Conservation (phyloP, 2,329 filamentous ascomycete species). For the Cladosporium sp. region DNA sequence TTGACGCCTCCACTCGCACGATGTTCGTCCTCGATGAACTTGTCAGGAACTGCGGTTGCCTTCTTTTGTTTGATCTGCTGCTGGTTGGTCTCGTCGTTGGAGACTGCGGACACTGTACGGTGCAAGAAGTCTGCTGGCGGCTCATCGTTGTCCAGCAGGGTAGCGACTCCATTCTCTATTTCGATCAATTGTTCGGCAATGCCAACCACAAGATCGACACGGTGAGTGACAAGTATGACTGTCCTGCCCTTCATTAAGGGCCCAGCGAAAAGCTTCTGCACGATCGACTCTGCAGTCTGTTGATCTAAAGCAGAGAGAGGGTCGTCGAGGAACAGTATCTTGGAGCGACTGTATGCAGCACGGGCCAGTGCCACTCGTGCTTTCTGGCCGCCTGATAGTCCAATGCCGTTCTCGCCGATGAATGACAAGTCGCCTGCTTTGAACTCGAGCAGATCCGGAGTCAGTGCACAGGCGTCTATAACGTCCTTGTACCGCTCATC, state of each 20-base stretch:
- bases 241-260: constrained; percentile 51
- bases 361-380: constrained; percentile 47
- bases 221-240: constrained; percentile 60
- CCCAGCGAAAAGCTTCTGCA: constrained; percentile 54
- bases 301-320: constrained; percentile 49
- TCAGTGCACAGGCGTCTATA: constrained; percentile 59
- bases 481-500: constrained; percentile 65
- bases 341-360: constrained; percentile 43
- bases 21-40: constrained; percentile 76
- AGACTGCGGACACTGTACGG: constrained; percentile 15
- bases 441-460: constrained; percentile 59
- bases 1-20: constrained; percentile 72
- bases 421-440: constrained; percentile 59
- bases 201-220: constrained; percentile 66
- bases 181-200: constrained; percentile 71
- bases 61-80: constrained; percentile 32
- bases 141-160: constrained; percentile 22
- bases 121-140: constrained; percentile 15
- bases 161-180: constrained; percentile 57
- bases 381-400: constrained; percentile 46
- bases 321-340: constrained; percentile 46
- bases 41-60: constrained; percentile 58
- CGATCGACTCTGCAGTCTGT: constrained; percentile 60
- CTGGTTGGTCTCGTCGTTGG: constrained; percentile 24
- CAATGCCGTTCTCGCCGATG: constrained; percentile 45